A percentile compares a stretch with the other conserved stretches of the same genome.
These are phyloP conservation scores for Protomyces inouyei DNA, from an alignment of 1,139 yeast species.

Conservation along the genomic window DNA sequence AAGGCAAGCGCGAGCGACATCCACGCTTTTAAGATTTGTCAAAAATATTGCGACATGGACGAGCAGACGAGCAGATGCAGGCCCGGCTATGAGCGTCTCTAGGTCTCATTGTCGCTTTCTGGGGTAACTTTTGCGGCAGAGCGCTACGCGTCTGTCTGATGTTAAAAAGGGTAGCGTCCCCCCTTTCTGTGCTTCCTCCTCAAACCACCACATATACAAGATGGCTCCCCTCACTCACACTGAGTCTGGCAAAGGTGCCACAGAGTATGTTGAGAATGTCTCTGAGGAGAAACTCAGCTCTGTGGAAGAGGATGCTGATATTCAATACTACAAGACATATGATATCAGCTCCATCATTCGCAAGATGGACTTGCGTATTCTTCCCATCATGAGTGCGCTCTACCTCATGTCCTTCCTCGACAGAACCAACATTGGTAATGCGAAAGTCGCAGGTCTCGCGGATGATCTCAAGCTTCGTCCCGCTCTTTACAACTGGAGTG, in stretches of 20 bases:
- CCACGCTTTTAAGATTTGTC: too few relatives aligned
- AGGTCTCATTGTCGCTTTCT: too few relatives aligned
- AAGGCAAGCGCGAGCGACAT: too few relatives aligned
- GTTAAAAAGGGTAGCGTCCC: neutral
- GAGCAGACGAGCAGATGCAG: too few relatives aligned
- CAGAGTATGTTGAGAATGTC: constrained; percentile 12
- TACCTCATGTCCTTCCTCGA: constrained; percentile 59
- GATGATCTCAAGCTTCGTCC: constrained; percentile 43
- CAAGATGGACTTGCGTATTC: constrained; percentile 51
- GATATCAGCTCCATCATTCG: constrained; percentile 36
- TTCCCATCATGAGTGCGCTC: constrained; percentile 54
- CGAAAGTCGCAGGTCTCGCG: constrained; percentile 53
- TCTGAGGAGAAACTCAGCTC: constrained; percentile 3
- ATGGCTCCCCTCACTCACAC: neutral
- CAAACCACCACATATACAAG: neutral
- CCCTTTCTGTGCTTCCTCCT: neutral
- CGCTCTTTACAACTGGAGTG: constrained; percentile 43
- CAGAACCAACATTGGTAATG: constrained; percentile 59
- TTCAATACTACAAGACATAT: constrained; percentile 13
- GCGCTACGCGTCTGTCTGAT: too few relatives aligned
- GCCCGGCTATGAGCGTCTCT: too few relatives aligned
- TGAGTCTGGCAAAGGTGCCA: neutral
- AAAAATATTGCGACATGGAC: too few relatives aligned
- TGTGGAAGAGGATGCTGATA: constrained; percentile 1
- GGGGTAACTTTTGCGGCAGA: too few relatives aligned